Percentiles rank a stretch among this genome's conserved stretches.
Evolutionary conservation across 305 asterid genomes (phyloP).

Genomic region (Ilex paraguariensis): DNA sequence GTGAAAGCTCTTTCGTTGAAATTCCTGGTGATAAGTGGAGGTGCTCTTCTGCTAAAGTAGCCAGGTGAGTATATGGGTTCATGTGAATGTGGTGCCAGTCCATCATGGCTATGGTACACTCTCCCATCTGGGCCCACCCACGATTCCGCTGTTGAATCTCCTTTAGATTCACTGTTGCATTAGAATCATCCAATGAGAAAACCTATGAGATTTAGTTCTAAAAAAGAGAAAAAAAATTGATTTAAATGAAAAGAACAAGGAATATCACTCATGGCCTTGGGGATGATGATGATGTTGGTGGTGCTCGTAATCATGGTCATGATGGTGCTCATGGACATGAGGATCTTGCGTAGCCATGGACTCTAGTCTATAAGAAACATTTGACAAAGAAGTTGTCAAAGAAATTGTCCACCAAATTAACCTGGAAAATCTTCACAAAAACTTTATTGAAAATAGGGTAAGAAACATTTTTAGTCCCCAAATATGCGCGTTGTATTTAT

Average conservation of each 20-base stretch:
- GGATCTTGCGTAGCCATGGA: conserved; percentile 31
- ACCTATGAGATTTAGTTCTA: background rate
- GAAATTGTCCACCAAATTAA: too few species aligned
- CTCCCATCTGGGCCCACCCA: conserved; percentile 81
- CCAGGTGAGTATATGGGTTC: conserved; percentile 90
- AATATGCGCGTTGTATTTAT: too few species aligned
- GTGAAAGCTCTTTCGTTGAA: conserved; percentile 87
- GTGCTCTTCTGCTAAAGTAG: conserved; percentile 81
- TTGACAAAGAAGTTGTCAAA: too few species aligned
- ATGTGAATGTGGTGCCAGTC: conserved; percentile 88
- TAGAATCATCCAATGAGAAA: conserved; percentile 2
- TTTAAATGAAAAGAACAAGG: background rate
- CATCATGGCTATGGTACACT: conserved; percentile 94
- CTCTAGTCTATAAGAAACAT: background rate
- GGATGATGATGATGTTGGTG: conserved; percentile 14
- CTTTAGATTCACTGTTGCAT: conserved; percentile 18
- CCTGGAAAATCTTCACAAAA: too few species aligned
- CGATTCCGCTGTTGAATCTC: conserved; percentile 40
- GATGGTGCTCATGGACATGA: conserved; percentile 11
- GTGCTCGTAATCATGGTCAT: conserved; percentile 19
- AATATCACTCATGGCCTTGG: conserved; percentile 25
- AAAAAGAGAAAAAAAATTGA: conserved; percentile 1
- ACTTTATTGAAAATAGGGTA: too few species aligned
- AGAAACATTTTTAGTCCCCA: too few species aligned
- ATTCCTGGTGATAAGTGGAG: conserved; percentile 57